Base-by-base conservation (phyloP, 1,139 yeast species). In the Protomyces macrosporus region DNA sequence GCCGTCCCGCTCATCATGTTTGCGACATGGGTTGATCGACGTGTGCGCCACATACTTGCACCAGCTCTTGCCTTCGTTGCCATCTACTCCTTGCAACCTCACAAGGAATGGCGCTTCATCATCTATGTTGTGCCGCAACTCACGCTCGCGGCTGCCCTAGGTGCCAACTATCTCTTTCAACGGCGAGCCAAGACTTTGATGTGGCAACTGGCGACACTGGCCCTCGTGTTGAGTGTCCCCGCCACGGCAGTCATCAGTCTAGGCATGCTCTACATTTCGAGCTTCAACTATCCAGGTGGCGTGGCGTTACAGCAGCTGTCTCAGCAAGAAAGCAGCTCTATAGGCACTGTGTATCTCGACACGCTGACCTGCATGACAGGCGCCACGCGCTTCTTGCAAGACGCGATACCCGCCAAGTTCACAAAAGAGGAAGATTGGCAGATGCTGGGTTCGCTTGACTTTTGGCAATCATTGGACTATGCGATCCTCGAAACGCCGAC, bases 41-140 rank as follows among this genome's bases (percentile, higher is more conserved):
- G 42, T 14, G 61, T 57, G 37, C 48, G 40, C 55, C 30, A 52
- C 14, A 30, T 68, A 10, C 32, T 52, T 14, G 36, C 55, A 14
- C 69, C 69, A 33, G 55, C 55, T 16, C 42, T 67, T 2, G 61
- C 83, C 9, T 91, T 78, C 72, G 79, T 90, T 37, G 69, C 78
- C 1, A 72, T 82, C 1, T 81, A 90, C 81, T 90, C 97, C 0
- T 73, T 86, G 64, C 95, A 88, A 73, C 93, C 95, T 1, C 98
- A 91, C 70, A 93, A 91, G 73, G 98, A 93, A 77, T 90, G 96
- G 96, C 81, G 98, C 69, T 93, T 91, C 70, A 84, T 93, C 60
- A 77, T 87, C 14, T 93, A 91, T 72, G 78, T 84, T 0, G 76
- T 86, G 9, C 97, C 98, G 1, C 77, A 87, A 0, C 74, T 89